Conservation (phyloP, 257 asterid species). For the Orobanche coerulescens region DNA sequence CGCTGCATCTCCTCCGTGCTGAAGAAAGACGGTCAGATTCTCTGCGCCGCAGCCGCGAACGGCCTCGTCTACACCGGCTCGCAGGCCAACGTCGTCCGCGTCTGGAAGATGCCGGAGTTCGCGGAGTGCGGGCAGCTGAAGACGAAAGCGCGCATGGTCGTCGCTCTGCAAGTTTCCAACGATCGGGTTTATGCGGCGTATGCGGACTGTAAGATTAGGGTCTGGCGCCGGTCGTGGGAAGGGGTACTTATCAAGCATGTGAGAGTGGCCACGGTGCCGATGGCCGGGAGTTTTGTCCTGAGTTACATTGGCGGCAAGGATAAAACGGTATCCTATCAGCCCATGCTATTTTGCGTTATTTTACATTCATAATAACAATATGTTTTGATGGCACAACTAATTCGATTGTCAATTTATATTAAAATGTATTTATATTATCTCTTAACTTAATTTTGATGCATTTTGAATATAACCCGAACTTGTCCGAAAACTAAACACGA, state of each 20-base stretch:
- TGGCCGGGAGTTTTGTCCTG: constrained; percentile 61
- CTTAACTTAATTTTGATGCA: too few species aligned
- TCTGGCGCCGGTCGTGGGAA: constrained; percentile 91
- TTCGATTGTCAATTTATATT: too few species aligned
- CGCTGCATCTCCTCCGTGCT: constrained; percentile 82
- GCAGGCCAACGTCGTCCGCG: constrained; percentile 49
- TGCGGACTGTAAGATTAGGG: constrained; percentile 70
- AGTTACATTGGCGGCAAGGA: constrained; percentile 76
- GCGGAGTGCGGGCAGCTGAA: constrained; percentile 83
- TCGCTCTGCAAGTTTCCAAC: constrained; percentile 53
- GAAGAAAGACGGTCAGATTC: constrained; percentile 82
- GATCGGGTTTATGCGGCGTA: constrained; percentile 84
- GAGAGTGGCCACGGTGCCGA: constrained; percentile 61
- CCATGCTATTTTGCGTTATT: too few species aligned
- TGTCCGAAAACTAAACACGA: too few species aligned
- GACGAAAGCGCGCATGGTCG: constrained; percentile 57
- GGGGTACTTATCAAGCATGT: constrained; percentile 66
- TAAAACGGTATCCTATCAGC: constrained; percentile 72
- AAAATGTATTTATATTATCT: too few species aligned
- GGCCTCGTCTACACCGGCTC: constrained; percentile 75
- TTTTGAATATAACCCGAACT: too few species aligned
- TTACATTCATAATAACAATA: too few species aligned
- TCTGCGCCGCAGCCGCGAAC: constrained; percentile 55
- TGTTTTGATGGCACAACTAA: too few species aligned
- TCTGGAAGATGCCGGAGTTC: constrained; percentile 94